These are phyloP conservation scores for Cercospora berteroae DNA, from an alignment of 2,329 filamentous ascomycete genomes.

Conservation along the genomic window DNA sequence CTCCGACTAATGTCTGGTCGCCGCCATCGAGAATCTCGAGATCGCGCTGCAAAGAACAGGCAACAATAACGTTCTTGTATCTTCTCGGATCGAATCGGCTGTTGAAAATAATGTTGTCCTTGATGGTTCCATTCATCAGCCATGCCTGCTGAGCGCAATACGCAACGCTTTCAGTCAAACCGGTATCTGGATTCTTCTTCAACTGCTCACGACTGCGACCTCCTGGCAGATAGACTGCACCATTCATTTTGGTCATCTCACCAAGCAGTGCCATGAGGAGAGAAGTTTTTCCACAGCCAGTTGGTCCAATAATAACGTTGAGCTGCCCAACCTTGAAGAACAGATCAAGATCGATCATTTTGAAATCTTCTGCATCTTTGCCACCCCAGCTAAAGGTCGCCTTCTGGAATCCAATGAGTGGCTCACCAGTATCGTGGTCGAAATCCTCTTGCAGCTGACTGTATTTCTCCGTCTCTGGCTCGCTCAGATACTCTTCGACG, in stretches of 20 bases:
- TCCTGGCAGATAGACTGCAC: conserved; percentile 80
- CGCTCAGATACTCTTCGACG: conserved; percentile 87
- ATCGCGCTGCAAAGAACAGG: conserved; percentile 87
- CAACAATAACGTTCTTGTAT: conserved; percentile 83
- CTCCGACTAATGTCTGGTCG: conserved; percentile 89
- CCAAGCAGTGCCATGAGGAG: conserved; percentile 92
- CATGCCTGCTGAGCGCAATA: conserved; percentile 97
- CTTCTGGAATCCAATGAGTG: conserved; percentile 78
- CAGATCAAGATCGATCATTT: conserved; percentile 77
- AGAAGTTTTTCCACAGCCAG: conserved; percentile 93
- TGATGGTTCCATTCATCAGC: conserved; percentile 93
- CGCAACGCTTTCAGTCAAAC: conserved; percentile 84
- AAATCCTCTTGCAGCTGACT: conserved; percentile 72
- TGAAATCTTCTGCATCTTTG: conserved; percentile 54
- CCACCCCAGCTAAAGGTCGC: conserved; percentile 88
- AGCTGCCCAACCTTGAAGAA: conserved; percentile 81
- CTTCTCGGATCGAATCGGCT: conserved; percentile 74
- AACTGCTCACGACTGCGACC: conserved; percentile 83
- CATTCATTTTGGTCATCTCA: conserved; percentile 86
- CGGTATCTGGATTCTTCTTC: conserved; percentile 75
- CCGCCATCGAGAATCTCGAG: conserved; percentile 88
- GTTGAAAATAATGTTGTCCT: conserved; percentile 92
- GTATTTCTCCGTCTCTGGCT: conserved; percentile 97
- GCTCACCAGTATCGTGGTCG: conserved; percentile 64
- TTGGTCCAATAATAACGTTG: conserved; percentile 90